Percentiles rank a stretch among this genome's conserved stretches.
These are phyloP conservation scores for Tilletia walkeri DNA, from an alignment of 1,284 basidiomycete species.

Conservation along the genomic window DNA sequence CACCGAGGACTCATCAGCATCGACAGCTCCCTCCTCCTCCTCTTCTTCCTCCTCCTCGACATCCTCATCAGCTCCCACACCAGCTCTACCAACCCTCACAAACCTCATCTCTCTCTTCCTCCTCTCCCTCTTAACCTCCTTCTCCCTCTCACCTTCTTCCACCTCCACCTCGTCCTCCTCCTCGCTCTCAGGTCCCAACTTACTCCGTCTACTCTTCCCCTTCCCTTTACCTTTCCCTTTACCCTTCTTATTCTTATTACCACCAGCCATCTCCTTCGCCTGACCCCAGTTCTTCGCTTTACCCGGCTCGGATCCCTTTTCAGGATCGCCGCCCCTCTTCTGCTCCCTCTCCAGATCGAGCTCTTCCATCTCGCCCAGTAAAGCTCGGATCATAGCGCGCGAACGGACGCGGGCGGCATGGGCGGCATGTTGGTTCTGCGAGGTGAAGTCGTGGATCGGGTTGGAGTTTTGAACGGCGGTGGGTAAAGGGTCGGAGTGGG, in stretches of 20 bases:
- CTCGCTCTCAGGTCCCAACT: background rate
- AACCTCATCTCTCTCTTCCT: background rate
- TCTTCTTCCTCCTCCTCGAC: background rate
- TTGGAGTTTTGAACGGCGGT: no score
- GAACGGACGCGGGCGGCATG: constrained; percentile 7
- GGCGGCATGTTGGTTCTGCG: constrained; percentile 6
- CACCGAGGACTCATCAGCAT: background rate
- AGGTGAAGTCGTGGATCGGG: background rate
- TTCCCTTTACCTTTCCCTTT: no score
- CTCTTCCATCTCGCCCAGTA: constrained; percentile 11
- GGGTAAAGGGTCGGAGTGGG: background rate
- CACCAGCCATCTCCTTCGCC: constrained; percentile 10
- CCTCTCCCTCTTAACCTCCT: no score
- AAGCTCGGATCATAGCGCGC: constrained; percentile 11
- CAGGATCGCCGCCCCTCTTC: background rate
- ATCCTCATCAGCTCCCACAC: constrained; percentile 4
- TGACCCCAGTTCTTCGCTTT: constrained; percentile 14
- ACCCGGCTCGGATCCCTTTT: background rate
- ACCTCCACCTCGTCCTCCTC: background rate
- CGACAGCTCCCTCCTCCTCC: background rate
- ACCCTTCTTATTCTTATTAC: background rate
- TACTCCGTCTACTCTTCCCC: no score
- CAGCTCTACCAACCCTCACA: background rate
- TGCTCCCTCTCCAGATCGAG: background rate
- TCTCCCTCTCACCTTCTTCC: background rate